Evolutionary conservation across 805 yeast genomes (phyloP).

Genomic region (Kazachstania psychrophila): DNA sequence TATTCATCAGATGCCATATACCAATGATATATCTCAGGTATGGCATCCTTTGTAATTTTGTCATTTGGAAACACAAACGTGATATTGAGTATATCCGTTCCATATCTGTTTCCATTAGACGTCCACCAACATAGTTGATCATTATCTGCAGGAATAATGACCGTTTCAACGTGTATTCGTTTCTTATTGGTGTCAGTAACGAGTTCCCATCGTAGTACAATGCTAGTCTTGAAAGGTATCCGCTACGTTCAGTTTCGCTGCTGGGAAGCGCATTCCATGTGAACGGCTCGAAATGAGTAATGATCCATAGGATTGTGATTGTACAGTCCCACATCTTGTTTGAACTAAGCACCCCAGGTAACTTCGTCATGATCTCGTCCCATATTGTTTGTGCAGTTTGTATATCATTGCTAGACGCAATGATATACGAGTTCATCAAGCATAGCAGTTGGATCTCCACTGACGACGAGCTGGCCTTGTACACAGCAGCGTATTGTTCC

Average conservation of each 20-base stretch:
- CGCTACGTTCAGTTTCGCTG: conserved; percentile 16
- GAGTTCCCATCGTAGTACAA: conserved; percentile 18
- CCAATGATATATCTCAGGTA: conserved; percentile 22
- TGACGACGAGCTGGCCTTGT: too few relatives aligned
- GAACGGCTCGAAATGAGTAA: conserved; percentile 27
- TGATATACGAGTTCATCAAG: too few relatives aligned
- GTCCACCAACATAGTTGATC: conserved; percentile 26
- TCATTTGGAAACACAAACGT: conserved; percentile 21
- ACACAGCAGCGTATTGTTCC: too few relatives aligned
- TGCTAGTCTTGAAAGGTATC: conserved; percentile 14
- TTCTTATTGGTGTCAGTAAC: conserved; percentile 5
- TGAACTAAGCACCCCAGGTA: too few relatives aligned
- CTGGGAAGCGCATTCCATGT: conserved; percentile 22
- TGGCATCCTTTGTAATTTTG: conserved; percentile 16
- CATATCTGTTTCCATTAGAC: conserved; percentile 24
- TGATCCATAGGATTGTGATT: conserved; percentile 21
- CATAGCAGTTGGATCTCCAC: too few relatives aligned
- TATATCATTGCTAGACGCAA: too few relatives aligned
- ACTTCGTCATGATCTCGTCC: too few relatives aligned
- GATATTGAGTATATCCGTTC: conserved; percentile 21
- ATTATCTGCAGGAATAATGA: conserved; percentile 19
- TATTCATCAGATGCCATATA: conserved; percentile 27
- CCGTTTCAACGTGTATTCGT: conserved; percentile 17
- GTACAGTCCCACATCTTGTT: conserved; percentile 26
- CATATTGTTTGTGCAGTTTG: conserved; percentile 13